phyloP scores from a whole-genome alignment of 1,284 basidiomycete genomes.

The Fistulinella cinereoalba region DNA sequence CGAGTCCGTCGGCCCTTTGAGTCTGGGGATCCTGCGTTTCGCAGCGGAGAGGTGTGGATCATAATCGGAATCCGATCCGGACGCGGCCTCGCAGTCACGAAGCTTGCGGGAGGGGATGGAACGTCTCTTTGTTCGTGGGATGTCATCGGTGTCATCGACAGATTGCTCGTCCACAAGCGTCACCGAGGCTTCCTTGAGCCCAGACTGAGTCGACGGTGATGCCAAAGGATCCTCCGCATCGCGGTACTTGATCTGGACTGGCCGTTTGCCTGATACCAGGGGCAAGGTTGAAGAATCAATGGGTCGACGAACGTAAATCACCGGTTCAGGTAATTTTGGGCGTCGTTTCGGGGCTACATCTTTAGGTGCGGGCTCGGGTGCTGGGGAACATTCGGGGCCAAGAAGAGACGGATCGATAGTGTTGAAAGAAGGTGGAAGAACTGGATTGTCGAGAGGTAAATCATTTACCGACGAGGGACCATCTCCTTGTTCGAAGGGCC shows the following conservation, averaged over 20 bases:
- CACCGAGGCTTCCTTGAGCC: not conserved
- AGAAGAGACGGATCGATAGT: constrained; percentile 34
- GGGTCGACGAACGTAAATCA: constrained; percentile 32
- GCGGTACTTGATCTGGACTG: constrained; percentile 33
- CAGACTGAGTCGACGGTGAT: constrained; percentile 2
- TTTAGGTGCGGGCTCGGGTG: not conserved
- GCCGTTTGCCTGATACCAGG: constrained; percentile 21
- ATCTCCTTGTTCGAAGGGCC: constrained; percentile 14
- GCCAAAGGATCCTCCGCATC: constrained; percentile 5
- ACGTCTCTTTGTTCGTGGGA: constrained; percentile 4
- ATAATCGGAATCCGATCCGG: constrained; percentile 16
- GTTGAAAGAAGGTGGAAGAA: not conserved
- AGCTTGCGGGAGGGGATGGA: constrained; percentile 19
- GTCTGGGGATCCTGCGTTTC: no score
- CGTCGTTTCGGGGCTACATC: constrained; percentile 4
- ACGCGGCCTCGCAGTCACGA: constrained; percentile 3
- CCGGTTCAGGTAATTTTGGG: constrained; percentile 22
- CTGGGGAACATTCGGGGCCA: constrained; percentile 10
- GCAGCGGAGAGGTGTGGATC: constrained; percentile 13
- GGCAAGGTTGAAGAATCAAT: constrained; percentile 21
- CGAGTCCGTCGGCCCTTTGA: no score
- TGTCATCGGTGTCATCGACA: not conserved
- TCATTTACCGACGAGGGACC: not conserved
- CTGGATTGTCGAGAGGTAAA: not conserved
- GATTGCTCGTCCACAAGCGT: not conserved